These are phyloP conservation scores for Pholiota molesta DNA, from an alignment of 768 basidiomycete species.

Conservation along the genomic window DNA sequence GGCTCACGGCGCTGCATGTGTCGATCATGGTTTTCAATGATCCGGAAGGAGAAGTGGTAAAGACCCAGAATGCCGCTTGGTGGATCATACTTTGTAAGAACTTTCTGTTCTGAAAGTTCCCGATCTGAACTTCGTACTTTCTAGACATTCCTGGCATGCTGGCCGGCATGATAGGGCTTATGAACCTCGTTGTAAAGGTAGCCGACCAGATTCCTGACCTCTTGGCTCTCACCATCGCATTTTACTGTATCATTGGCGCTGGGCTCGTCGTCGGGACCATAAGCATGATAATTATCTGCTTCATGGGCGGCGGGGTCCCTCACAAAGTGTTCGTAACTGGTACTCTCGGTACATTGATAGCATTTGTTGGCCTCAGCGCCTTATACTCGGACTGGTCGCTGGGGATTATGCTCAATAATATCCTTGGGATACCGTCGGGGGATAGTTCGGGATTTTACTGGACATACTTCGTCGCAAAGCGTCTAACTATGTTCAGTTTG, in stretches of 20 bases:
- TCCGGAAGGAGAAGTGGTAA: conserved; percentile 19
- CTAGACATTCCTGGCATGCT: conserved; percentile 34
- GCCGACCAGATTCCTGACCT: conserved; percentile 18
- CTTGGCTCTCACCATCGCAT: conserved; percentile 24
- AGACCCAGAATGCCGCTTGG: conserved; percentile 24
- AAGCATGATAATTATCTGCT: conserved; percentile 22
- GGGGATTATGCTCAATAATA: conserved; percentile 32
- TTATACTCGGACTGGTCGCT: conserved; percentile 32
- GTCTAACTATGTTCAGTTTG: conserved; percentile 30
- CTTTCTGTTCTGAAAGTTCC: background rate
- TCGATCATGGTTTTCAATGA: conserved; percentile 25
- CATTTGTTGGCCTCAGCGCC: conserved; percentile 28
- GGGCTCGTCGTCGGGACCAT: conserved; percentile 22
- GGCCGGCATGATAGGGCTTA: conserved; percentile 34
- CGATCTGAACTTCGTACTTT: background rate
- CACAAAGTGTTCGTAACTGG: conserved; percentile 25
- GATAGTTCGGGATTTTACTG: conserved; percentile 30
- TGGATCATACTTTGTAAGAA: conserved; percentile 27
- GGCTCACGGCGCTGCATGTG: conserved; percentile 25
- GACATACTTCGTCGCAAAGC: conserved; percentile 31
- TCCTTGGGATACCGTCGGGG: conserved; percentile 28
- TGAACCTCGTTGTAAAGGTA: conserved; percentile 31
- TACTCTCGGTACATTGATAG: conserved; percentile 22
- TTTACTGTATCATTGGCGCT: conserved; percentile 29
- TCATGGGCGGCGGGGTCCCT: conserved; percentile 20